phyloP scores from a whole-genome alignment of 768 basidiomycete species.

The Collybiopsis luxurians region DNA sequence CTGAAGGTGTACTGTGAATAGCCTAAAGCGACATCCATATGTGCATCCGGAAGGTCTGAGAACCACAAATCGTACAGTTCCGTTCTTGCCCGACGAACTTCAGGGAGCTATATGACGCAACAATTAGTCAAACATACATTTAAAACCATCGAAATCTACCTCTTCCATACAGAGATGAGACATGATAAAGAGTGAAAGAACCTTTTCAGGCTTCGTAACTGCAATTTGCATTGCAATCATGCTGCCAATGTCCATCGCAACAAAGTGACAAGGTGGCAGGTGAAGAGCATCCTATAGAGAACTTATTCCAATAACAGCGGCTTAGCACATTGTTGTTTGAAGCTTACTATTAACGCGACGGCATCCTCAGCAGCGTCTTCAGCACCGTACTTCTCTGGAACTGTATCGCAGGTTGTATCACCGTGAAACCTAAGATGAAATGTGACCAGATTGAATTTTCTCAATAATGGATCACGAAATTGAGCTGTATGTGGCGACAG shows the following conservation, averaged over 20 bases:
- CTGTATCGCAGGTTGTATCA: background rate
- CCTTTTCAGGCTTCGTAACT: background rate
- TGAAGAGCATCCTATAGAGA: background rate
- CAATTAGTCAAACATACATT: background rate
- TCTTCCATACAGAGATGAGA: conserved; percentile 4
- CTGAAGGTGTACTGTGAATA: conserved; percentile 1
- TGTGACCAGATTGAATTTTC: conserved; percentile 5
- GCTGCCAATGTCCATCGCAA: conserved; percentile 1
- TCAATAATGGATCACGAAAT: background rate
- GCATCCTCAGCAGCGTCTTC: conserved; percentile 6
- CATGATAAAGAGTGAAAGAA: conserved; percentile 4
- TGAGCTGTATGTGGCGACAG: background rate
- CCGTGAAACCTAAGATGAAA: conserved; percentile 6
- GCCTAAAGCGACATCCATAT: background rate
- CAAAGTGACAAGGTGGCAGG: conserved; percentile 2
- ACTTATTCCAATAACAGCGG: background rate
- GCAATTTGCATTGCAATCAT: conserved; percentile 3
- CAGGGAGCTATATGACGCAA: background rate
- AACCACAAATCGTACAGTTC: background rate
- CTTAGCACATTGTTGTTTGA: background rate
- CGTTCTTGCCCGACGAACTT: background rate
- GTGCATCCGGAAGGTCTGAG: background rate
- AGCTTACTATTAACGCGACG: background rate
- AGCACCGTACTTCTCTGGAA: background rate
- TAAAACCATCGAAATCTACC: background rate